Base-by-base conservation (phyloP, 1,139 yeast genomes). In the Sugiyamaella japonica region DNA sequence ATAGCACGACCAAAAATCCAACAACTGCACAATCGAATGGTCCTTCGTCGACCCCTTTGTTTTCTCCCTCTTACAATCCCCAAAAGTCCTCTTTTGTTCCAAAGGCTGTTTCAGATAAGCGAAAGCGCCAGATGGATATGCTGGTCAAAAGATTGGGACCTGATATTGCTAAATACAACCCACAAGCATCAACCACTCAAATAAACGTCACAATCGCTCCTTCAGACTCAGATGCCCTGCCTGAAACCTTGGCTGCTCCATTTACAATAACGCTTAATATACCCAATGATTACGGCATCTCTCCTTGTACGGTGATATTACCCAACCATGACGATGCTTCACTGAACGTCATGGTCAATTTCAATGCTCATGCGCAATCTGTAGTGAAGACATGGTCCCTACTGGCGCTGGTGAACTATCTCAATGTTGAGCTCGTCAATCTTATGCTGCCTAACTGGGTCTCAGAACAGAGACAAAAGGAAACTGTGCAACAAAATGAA, bases 341-440 rank as follows among this genome's bases (percentile, higher is more conserved):
- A 20, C 51, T 57, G 2, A 66, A 63, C 28, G 58, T 69, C 13
- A 71, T 69, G 57, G 53, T 44, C 17, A 67, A 68, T 43, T 70
- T 70, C 56, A 66, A 65, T 48, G 43, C 56, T 10, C 69, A 66
- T 49, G 66, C 71, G 1, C 39, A 53, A 31, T 51, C 58, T n/a
- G 57, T 53, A 7, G 55, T 58, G 13, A 57, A 53, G 20, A 55
- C 57, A 28, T 69, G 72, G 70, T 61, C 71, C 5, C 55, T 70
- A 17, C 44, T 69, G 34, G 64, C 73, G 1, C 61, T 64, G 39
- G 51, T 70, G 39, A 70, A 70, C 49, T 70, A 59, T 50, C 53
- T 70, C 40, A 59, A 61, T 1, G 62, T 63, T 4, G 59, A 66
- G 56, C 50, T 65, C 12, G 63, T 60, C 31, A 58, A 56, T 40